These are phyloP conservation scores for Cercospora janseana DNA, from an alignment of 2,329 filamentous ascomycete genomes.

Conservation along the genomic window DNA sequence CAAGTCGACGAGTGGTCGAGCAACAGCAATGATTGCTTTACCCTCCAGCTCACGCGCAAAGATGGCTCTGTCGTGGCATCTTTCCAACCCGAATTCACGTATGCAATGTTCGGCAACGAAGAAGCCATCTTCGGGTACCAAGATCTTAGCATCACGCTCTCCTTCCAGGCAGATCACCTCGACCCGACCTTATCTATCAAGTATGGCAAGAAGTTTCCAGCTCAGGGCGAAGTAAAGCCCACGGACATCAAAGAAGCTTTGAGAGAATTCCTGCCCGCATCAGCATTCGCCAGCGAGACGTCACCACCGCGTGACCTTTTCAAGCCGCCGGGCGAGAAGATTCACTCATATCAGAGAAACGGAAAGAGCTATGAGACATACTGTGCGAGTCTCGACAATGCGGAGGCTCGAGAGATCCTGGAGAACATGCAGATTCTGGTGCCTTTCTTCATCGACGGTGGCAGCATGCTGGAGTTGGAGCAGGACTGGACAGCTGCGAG, in stretches of 20 bases:
- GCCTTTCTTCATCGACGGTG: constrained; percentile 88
- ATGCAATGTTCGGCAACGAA: constrained; percentile 89
- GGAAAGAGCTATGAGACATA: constrained; percentile 77
- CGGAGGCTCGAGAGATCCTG: constrained; percentile 67
- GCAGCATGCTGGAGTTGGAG: constrained; percentile 70
- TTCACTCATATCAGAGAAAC: constrained; percentile 61
- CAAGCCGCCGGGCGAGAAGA: constrained; percentile 72
- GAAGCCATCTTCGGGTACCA: constrained; percentile 91
- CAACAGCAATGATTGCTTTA: constrained; percentile 61
- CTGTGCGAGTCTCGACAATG: constrained; percentile 71
- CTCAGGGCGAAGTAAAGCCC: constrained; percentile 66
- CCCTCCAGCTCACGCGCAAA: constrained; percentile 59
- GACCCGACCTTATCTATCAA: constrained; percentile 70
- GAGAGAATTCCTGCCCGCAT: constrained; percentile 64
- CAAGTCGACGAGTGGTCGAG: constrained; percentile 50
- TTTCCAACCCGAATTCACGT: constrained; percentile 86
- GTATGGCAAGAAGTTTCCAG: constrained; percentile 68
- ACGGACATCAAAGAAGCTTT: constrained; percentile 67
- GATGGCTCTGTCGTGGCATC: constrained; percentile 42
- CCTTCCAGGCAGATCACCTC: constrained; percentile 70
- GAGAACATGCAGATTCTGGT: constrained; percentile 80
- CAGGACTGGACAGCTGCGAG: constrained; percentile 71
- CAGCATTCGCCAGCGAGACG: constrained; percentile 46
- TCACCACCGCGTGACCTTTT: constrained; percentile 48
- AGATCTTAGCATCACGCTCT: constrained; percentile 71